Evolutionary conservation across 2,329 filamentous ascomycete species (phyloP).

Genomic region (Alternaria hordeiaustralica): DNA sequence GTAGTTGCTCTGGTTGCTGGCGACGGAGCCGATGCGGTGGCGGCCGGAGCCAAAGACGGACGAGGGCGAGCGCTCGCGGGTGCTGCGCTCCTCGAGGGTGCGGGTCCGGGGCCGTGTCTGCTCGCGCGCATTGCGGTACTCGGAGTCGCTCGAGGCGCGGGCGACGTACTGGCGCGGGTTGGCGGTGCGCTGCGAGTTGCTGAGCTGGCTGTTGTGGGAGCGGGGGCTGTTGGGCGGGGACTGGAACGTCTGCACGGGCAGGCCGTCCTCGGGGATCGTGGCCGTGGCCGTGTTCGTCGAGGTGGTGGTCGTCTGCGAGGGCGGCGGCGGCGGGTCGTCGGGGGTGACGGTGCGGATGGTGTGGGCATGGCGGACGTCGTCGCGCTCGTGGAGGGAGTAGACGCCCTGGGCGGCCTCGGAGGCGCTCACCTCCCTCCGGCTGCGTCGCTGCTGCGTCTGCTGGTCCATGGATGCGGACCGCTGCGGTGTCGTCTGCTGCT

Average conservation of each 20-base stretch:
- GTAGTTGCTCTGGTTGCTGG: constrained; percentile 63
- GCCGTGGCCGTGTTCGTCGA: constrained; percentile 1
- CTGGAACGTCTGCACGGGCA: constrained; percentile 13
- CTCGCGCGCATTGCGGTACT: constrained; percentile 51
- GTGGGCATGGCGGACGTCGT: constrained; percentile 22
- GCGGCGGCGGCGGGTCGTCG: constrained; percentile 53
- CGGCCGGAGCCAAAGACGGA: constrained; percentile 55
- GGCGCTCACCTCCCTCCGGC: constrained; percentile 33
- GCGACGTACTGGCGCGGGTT: constrained; percentile 37
- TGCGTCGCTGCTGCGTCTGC: constrained; percentile 30
- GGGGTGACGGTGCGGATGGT: constrained; percentile 71
- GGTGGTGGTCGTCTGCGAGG: background rate
- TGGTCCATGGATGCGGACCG: constrained; percentile 39
- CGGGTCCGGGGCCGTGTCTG: constrained; percentile 60
- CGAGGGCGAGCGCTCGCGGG: constrained; percentile 51
- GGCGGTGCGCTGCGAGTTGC: constrained; percentile 17
- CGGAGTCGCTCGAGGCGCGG: constrained; percentile 43
- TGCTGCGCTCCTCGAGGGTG: constrained; percentile 56
- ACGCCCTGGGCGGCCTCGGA: constrained; percentile 23
- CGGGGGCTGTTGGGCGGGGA: constrained; percentile 43
- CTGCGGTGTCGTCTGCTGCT: constrained; percentile 15
- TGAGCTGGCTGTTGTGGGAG: constrained; percentile 28
- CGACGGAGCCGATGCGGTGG: constrained; percentile 73
- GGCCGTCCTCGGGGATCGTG: constrained; percentile 28
- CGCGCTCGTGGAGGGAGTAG: constrained; percentile 22